Conservation (phyloP, 768 basidiomycete genomes). For the Guyanaporus albipodus region DNA sequence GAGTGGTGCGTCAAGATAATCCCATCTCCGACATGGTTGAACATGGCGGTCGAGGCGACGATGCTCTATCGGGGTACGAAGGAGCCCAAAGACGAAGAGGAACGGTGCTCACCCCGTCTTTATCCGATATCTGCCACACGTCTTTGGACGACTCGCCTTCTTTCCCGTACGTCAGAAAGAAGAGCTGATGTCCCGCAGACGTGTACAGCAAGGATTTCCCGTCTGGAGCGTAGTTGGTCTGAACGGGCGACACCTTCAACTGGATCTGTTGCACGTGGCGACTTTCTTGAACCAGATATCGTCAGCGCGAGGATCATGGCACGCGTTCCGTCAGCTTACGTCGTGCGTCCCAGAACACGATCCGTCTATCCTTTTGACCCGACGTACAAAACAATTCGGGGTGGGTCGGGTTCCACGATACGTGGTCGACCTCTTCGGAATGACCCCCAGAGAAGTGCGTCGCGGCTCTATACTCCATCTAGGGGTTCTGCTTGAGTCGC, state of each 20-base stretch:
- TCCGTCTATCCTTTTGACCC: slow-evolving; percentile 66
- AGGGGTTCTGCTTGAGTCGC: background rate
- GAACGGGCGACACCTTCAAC: slow-evolving; percentile 57
- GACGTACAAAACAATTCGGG: slow-evolving; percentile 81
- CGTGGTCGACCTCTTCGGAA: slow-evolving; percentile 73
- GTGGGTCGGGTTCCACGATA: slow-evolving; percentile 84
- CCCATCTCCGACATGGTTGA: slow-evolving; percentile 73
- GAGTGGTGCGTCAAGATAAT: slow-evolving; percentile 62
- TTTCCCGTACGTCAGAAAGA: slow-evolving; percentile 55
- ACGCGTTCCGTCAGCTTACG: slow-evolving; percentile 42
- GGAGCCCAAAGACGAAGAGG: too few relatives aligned
- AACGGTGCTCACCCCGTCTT: slow-evolving; percentile 21
- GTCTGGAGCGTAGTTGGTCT: slow-evolving; percentile 70
- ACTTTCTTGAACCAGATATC: slow-evolving; percentile 50
- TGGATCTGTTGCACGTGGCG: slow-evolving; percentile 58
- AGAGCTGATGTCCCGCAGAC: slow-evolving; percentile 56
- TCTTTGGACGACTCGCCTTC: slow-evolving; percentile 52
- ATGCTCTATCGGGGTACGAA: slow-evolving; percentile 35
- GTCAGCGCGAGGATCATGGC: slow-evolving; percentile 4
- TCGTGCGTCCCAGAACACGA: slow-evolving; percentile 83
- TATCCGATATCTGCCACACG: slow-evolving; percentile 41
- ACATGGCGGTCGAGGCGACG: slow-evolving; percentile 61
- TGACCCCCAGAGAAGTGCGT: slow-evolving; percentile 67
- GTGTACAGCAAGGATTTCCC: slow-evolving; percentile 63
- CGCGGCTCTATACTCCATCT: slow-evolving; percentile 73